These are phyloP conservation scores for Craterostigma plantagineum DNA, from an alignment of 257 asterid genomes.

Conservation along the genomic window DNA sequence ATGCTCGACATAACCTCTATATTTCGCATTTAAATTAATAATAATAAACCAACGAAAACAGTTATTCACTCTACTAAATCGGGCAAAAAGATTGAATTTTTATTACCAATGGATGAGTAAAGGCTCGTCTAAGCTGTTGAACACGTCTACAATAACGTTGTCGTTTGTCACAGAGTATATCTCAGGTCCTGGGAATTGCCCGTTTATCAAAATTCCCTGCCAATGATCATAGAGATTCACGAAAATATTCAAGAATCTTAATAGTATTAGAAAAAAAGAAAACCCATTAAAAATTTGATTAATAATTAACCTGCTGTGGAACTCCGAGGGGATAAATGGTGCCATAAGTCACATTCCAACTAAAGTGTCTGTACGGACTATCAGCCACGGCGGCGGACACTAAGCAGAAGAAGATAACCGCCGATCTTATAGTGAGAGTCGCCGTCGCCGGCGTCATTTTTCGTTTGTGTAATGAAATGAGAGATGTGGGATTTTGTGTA, in stretches of 20 bases:
- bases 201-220: conserved; percentile 4
- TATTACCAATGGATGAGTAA: conserved; percentile 1
- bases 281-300: background rate
- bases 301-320: background rate
- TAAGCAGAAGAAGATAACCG: background rate
- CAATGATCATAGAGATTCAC: background rate
- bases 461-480: too few species aligned
- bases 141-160: background rate
- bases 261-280: background rate
- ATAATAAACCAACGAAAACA: too few species aligned
- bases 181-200: conserved; percentile 2
- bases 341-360: conserved; percentile 1
- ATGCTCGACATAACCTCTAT: too few species aligned
- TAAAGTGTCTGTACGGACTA: conserved; percentile 1
- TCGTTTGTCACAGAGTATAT: conserved; percentile 1
- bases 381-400: conserved; percentile 3
- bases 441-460: too few species aligned
- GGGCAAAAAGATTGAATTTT: background rate
- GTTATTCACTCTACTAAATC: background rate
- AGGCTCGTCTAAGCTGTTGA: conserved; percentile 3
- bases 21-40: too few species aligned
- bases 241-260: too few species aligned
- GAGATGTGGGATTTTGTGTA: too few species aligned
- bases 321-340: conserved; percentile 3
- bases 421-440: background rate